Evolutionary conservation across 2,329 filamentous ascomycete genomes (phyloP).

Genomic region (Fusarium palustre): DNA sequence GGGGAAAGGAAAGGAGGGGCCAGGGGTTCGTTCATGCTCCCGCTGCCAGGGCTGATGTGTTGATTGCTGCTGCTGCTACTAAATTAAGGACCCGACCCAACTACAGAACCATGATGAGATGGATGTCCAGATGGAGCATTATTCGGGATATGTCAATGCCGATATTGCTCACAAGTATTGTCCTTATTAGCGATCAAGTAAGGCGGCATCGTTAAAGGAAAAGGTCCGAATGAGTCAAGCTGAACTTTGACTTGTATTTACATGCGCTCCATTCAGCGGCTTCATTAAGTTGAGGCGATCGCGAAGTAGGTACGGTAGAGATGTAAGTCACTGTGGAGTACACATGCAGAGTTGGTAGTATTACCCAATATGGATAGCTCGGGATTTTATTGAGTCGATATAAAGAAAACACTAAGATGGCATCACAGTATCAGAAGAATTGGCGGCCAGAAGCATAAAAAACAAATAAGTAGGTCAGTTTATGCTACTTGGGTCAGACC

Average conservation of each 20-base stretch:
- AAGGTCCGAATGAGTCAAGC: slow-evolving; percentile 7
- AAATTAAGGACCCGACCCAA: slow-evolving; percentile 21
- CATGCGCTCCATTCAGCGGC: slow-evolving; percentile 28
- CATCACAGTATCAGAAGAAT: too few relatives aligned
- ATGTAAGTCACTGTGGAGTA: slow-evolving; percentile 15
- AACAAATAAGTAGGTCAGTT: too few relatives aligned
- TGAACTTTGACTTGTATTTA: background rate
- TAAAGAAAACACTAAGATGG: background rate
- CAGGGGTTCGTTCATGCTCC: slow-evolving; percentile 1
- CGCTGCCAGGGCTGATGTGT: slow-evolving; percentile 15
- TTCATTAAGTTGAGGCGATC: slow-evolving; percentile 20
- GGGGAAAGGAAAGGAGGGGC: background rate
- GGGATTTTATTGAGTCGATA: background rate
- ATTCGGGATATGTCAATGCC: slow-evolving; percentile 4
- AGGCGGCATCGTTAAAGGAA: background rate
- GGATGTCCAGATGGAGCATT: slow-evolving; percentile 17
- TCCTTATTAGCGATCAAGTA: background rate
- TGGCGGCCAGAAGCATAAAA: too few relatives aligned
- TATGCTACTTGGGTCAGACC: too few relatives aligned
- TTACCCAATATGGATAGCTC: background rate
- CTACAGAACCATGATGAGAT: background rate
- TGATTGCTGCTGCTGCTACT: slow-evolving; percentile 17
- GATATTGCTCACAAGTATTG: background rate
- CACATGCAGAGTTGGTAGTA: background rate
- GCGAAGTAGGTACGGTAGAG: slow-evolving; percentile 15